Evolutionary conservation across 2,329 filamentous ascomycete species (phyloP), one percentile per base, ranked within the genome.

Genomic region (Zymoseptoria crescenta): DNA sequence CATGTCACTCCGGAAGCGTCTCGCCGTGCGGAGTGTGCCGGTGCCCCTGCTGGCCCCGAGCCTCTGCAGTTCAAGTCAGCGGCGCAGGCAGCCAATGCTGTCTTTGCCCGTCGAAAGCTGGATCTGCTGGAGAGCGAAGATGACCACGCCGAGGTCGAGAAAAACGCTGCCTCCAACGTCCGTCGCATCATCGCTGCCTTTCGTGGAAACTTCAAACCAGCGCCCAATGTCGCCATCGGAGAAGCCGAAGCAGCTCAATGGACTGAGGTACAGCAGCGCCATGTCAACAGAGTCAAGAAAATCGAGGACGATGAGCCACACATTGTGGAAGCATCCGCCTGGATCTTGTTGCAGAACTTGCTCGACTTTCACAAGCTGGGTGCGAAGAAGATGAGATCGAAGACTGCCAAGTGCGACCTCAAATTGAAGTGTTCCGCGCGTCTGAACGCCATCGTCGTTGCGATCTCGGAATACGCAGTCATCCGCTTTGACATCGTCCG

Each of bases 401-500:
- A 4, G 16, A n/a, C 24, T 24, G 24, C 24, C 24, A 41, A 41
- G 35, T 41, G 35, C 35, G 57, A 62, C 45, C 50, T 30, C 52
- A 58, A 52, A 21, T 48, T 55, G 49, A 59, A 58, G 24, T 62
- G 62, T 51, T 64, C 59, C 24, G 48, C 54, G 3, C 61, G 60
- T 19, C 56, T 63, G 27, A 52, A 61, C 45, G 45, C 54, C 9
- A 55, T 64, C 20, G 57, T 58, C 27, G 35, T 30, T 1, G 57
- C 62, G 2, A 58, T 62, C 4, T 55, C 55, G 28, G 54, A 55
- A 13, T 64, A 64, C 59, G 56, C 56, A 13, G 56, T 64, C 59
- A 59, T 64, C 28, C 57, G 62, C 4, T 64, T 60, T 50, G 62
- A 64, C 19, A 57, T 64, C 27, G 55, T 64, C 49, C 62, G 62